Conservation (phyloP, 192 early-diverging fungal genomes). For the Ramicandelaber brevisporus region DNA sequence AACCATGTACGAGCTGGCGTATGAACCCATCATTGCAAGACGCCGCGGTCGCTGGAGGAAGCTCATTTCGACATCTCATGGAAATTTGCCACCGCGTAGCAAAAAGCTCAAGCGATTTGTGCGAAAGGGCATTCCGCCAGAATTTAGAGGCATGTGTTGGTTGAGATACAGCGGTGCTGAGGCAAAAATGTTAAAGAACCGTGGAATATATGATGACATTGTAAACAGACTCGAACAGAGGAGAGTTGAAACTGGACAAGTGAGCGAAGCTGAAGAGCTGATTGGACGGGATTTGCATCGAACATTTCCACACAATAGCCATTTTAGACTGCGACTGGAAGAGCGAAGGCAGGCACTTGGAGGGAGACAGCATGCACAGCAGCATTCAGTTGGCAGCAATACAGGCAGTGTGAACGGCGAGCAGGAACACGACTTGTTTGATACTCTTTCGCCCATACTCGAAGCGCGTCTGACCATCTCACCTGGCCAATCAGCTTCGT, state of each 20-base stretch:
- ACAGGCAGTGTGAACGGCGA: not conserved
- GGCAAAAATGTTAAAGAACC: conserved; percentile 20
- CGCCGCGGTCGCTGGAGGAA: conserved; percentile 18
- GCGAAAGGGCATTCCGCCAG: conserved; percentile 51
- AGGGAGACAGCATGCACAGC: conserved; percentile 3
- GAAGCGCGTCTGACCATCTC: too few species aligned
- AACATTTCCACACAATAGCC: conserved; percentile 51
- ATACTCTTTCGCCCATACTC: too few species aligned
- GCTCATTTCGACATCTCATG: conserved; percentile 16
- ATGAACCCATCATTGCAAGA: conserved; percentile 18
- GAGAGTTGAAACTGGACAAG: conserved; percentile 15
- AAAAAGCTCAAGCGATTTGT: conserved; percentile 40
- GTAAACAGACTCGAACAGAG: conserved; percentile 14
- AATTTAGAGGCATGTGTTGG: conserved; percentile 35
- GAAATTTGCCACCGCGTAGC: conserved; percentile 13
- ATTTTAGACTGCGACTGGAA: conserved; percentile 24
- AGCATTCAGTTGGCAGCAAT: conserved; percentile 3
- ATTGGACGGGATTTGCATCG: conserved; percentile 52
- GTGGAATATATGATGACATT: too few species aligned
- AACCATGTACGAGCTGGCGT: conserved; percentile 17
- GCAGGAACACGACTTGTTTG: too few species aligned
- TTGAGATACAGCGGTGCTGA: conserved; percentile 46
- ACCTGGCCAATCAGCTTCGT: too few species aligned
- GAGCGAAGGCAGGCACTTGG: too few species aligned
- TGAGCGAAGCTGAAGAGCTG: conserved; percentile 35